Evolutionary conservation across 2,329 filamentous ascomycete species (phyloP), one percentile per base, ranked within the genome.

Genomic region (Passalora sequoiae): DNA sequence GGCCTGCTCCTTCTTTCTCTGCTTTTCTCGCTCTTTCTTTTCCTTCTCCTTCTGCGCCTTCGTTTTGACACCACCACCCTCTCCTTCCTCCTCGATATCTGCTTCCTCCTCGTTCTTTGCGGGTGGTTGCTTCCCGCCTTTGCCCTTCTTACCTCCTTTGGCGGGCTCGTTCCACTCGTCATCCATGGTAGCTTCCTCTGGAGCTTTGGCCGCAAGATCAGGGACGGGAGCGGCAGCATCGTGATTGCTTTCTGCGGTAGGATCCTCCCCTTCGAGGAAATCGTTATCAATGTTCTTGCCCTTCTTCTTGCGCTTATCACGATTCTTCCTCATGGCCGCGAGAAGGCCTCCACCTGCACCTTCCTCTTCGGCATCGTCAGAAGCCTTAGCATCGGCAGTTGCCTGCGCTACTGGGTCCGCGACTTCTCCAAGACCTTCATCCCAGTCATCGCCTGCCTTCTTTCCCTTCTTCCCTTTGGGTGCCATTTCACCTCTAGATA

Each of bases 41-140:
- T 91, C 76, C 69, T 88, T 94, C 67, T 98, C 92, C 73, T 98
- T 98, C 72, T 98, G 89, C 46, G 94, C 92, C 78, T 97, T 98
- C 28, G 88, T 94, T 71, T 97, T 81, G 37, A 97, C 76, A 43
- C 81, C 78, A 32, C 83, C 83, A 46, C 73, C 72, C 3, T 73
- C 75, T 8, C 69, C 74, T 13, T 74, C 74, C 4, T 72, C 75
- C 17, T 69, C 74, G 12, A 61, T 69, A 9, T 61, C 61, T 21
- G 60, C 57, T 13, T 69, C 73, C 16, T 75, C 74, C n/a, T 72
- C 74, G 3, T 71, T 74, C 12, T 73, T 74, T 28, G 69, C 73
- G n/a, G 56, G 66, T 17, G 56, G 51, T 36, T 57, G 53, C 35
- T 57, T 50, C 19, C 35, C 44, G 33, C 38, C 41, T 49, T 62